Evolutionary conservation across 2,329 filamentous ascomycete species (phyloP).

Genomic region (Lasiodiplodia citricola): DNA sequence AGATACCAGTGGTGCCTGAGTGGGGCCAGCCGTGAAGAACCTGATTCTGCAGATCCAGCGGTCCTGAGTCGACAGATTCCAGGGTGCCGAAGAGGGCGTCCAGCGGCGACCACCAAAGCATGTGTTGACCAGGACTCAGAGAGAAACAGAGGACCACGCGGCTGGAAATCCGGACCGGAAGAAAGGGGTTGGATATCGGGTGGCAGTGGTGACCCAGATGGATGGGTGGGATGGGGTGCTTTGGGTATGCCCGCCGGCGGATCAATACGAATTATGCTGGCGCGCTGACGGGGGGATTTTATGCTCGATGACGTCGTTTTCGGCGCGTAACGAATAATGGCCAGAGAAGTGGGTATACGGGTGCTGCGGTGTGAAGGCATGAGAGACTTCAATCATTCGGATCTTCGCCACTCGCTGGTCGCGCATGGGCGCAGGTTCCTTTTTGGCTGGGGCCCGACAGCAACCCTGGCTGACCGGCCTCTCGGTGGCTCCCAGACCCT

Average conservation of each 20-base stretch:
- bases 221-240: not conserved
- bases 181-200: not conserved
- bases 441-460: not conserved
- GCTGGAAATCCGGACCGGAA: not conserved
- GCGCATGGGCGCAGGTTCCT: not conserved
- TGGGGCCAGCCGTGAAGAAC: slow-evolving; percentile 13
- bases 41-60: not conserved
- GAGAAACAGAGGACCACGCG: not conserved
- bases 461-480: not conserved
- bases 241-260: not conserved
- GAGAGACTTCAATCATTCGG: slow-evolving; percentile 3
- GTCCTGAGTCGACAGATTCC: not conserved
- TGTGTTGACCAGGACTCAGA: not conserved
- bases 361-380: slow-evolving; percentile 15
- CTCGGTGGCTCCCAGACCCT: slow-evolving; percentile 3
- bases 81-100: not conserved
- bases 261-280: slow-evolving; percentile 10
- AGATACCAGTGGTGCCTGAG: slow-evolving; percentile 2
- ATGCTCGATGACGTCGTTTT: slow-evolving; percentile 1
- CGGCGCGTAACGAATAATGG: not conserved
- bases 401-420: slow-evolving; percentile 16
- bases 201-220: not conserved
- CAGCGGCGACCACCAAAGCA: not conserved
- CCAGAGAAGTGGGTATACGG: slow-evolving; percentile 10
- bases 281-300: not conserved